These are phyloP conservation scores for Aspergillus sp. DNA, from an alignment of 2,329 filamentous ascomycete genomes.

Conservation along the genomic window DNA sequence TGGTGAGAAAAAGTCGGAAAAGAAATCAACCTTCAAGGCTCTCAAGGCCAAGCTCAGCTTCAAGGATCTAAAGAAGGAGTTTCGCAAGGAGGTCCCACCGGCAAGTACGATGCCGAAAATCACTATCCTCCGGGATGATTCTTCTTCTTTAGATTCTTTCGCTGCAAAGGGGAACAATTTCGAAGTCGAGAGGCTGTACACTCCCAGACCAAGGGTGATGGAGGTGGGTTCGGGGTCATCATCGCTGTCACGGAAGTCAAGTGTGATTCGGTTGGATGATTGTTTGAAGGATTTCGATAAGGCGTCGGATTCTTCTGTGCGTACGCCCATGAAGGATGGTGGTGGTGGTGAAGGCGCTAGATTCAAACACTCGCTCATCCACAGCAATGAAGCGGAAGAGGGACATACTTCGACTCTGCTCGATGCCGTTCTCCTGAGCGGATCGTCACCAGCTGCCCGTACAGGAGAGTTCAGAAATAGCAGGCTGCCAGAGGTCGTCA, in stretches of 20 bases:
- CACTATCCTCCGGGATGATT: neutral
- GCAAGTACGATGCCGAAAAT: conserved; percentile 14
- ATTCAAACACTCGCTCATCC: conserved; percentile 9
- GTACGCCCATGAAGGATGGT: neutral
- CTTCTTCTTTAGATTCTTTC: conserved; percentile 1
- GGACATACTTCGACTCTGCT: conserved; percentile 3
- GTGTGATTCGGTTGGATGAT: conserved; percentile 1
- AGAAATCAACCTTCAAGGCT: conserved; percentile 26
- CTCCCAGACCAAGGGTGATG: conserved; percentile 15
- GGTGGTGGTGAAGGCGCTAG: neutral
- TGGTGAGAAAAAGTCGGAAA: conserved; percentile 9
- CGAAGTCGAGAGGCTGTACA: conserved; percentile 19
- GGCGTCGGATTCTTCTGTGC: conserved; percentile 6
- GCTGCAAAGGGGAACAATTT: neutral
- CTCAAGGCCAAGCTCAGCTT: conserved; percentile 34
- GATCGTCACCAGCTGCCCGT: conserved; percentile 21
- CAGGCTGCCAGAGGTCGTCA: conserved; percentile 17
- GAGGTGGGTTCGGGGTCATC: conserved; percentile 17
- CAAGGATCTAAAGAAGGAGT: conserved; percentile 32
- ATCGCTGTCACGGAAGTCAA: conserved; percentile 11
- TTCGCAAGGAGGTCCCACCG: conserved; percentile 17
- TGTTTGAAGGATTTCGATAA: neutral
- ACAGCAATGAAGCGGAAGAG: neutral
- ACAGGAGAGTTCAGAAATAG: conserved; percentile 18
- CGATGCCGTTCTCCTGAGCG: conserved; percentile 16